phyloP scores from a whole-genome alignment of 495 filamentous ascomycete genomes.

The Tuber umbilicatum region DNA sequence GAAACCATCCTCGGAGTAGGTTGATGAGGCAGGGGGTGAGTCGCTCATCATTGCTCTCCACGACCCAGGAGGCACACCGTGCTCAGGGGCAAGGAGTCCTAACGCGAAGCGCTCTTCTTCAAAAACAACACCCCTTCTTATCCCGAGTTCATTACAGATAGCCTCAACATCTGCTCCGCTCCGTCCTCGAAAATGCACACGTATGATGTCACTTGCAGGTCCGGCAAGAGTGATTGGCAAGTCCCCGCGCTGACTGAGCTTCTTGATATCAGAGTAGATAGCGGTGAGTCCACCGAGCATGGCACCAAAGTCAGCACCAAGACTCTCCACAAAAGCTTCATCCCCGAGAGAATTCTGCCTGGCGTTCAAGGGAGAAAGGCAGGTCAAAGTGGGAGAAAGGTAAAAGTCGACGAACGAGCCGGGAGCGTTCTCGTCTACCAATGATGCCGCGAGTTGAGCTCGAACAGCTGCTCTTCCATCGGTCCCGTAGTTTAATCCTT shows the following conservation, averaged over 20 bases:
- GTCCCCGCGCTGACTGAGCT: conserved; percentile 68
- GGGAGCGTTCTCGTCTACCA: conserved; percentile 47
- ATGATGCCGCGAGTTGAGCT: conserved; percentile 33
- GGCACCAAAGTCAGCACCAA: conserved; percentile 83
- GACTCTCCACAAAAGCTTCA: conserved; percentile 70
- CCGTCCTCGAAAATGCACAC: conserved; percentile 85
- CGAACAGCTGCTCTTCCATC: conserved; percentile 30
- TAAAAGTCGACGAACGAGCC: conserved; percentile 83
- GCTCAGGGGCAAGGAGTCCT: conserved; percentile 14
- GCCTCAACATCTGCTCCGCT: conserved; percentile 75
- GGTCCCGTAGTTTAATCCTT: conserved; percentile 59
- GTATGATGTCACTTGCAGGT: conserved; percentile 51
- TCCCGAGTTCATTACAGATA: conserved; percentile 77
- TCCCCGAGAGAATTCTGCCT: conserved; percentile 57
- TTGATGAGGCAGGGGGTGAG: conserved; percentile 40
- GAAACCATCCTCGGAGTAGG: conserved; percentile 48
- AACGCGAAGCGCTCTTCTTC: conserved; percentile 69
- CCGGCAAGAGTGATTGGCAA: conserved; percentile 67
- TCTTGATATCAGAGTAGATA: conserved; percentile 73
- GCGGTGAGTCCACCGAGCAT: conserved; percentile 75
- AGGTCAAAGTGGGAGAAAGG: conserved; percentile 78
- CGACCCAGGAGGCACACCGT: conserved; percentile 6
- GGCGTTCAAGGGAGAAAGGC: conserved; percentile 56
- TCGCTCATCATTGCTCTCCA: conserved; percentile 38
- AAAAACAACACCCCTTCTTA: conserved; percentile 65